Evolutionary conservation across 2,329 filamentous ascomycete species (phyloP).

Genomic region (Gnomoniopsis smithogilvyi): DNA sequence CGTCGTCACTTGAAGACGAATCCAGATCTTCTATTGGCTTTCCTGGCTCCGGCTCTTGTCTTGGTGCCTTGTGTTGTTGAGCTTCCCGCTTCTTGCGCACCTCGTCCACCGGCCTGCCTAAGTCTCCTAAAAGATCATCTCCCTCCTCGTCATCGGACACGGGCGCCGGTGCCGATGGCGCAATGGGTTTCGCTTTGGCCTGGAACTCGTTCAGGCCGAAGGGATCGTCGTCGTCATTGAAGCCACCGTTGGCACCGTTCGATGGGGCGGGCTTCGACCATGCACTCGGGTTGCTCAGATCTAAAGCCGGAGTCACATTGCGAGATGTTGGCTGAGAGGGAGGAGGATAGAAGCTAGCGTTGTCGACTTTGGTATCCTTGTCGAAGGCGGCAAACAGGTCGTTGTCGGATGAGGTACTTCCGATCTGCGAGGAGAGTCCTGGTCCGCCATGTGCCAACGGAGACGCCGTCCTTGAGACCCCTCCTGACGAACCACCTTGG

Average conservation of each 20-base stretch:
- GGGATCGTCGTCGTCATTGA: slow-evolving; percentile 79
- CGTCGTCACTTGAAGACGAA: slow-evolving; percentile 45
- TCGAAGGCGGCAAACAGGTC: slow-evolving; percentile 68
- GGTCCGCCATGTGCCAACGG: slow-evolving; percentile 34
- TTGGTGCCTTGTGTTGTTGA: slow-evolving; percentile 7
- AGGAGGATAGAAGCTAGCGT: slow-evolving; percentile 62
- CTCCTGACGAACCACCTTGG: slow-evolving; percentile 37
- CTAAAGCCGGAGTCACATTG: slow-evolving; percentile 45
- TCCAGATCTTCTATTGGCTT: slow-evolving; percentile 52
- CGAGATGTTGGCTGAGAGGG: slow-evolving; percentile 39
- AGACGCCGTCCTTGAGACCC: slow-evolving; percentile 44
- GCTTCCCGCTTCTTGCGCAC: slow-evolving; percentile 43
- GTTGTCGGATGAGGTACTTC: slow-evolving; percentile 47
- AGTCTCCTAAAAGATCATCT: slow-evolving; percentile 63
- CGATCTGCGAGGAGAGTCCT: slow-evolving; percentile 26
- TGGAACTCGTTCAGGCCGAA: slow-evolving; percentile 74
- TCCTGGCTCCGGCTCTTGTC: slow-evolving; percentile 47
- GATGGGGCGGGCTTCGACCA: slow-evolving; percentile 42
- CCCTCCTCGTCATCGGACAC: slow-evolving; percentile 43
- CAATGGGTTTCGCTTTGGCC: slow-evolving; percentile 27
- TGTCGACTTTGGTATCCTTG: slow-evolving; percentile 64
- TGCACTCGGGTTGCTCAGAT: slow-evolving; percentile 52
- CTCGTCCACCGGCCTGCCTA: slow-evolving; percentile 63
- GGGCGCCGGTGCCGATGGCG: slow-evolving; percentile 25
- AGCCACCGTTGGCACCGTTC: slow-evolving; percentile 26